Base-by-base conservation (phyloP, 2,329 filamentous ascomycete species). In the Hymenoscyphus infarciens region DNA sequence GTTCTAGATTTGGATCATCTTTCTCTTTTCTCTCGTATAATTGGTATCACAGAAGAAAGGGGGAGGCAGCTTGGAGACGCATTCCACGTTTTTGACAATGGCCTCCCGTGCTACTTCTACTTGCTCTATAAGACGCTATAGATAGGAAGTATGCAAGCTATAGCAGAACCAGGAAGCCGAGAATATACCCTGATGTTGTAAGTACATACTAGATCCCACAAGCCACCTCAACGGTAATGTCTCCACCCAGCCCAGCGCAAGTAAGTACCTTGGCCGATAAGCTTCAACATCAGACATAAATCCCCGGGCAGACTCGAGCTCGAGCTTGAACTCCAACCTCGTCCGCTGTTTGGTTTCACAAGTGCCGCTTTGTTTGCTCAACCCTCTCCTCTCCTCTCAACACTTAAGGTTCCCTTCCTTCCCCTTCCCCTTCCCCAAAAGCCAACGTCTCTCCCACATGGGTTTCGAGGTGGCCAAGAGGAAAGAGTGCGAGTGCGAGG, bases 51-150 rank as follows among this genome's bases (percentile, higher is more conserved):
- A 49, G 42, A 49, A 49, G 42, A 19, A 49, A 22, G 42, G 19
- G 6, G 42, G 42, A 22, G 5, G 16, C 7, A 39, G 39, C 39
- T 16, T 42, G 39, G 19, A 19, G 19, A 49, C 19, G 42, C 42
- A 49, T 22, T 49, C 42, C 42, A 49, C 42, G 42, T 49, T 49
- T 49, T 22, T 19, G 42, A 22, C 42, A 49, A 49, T 49, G 42
- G 0, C n/a, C 42, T 25, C 42, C n/a, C n/a, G n/a, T 49, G 19
- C 42, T 19, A 49, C 42, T 11, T 4, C 42, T 19, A 49, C 42
- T 11, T 4, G 8, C 15, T 42, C 7, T 42, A 42, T 42, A 2
- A n/a, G 2, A 49, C 6, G 42, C n/a, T 22, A 49, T 49, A 49
- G 11, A 22, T 22, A 49, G 19, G 42, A 19, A 49, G 39, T 11